A percentile compares a stretch with the other conserved stretches of the same genome.
These are phyloP conservation scores for Naganishia randhawae DNA, from an alignment of 768 basidiomycete species.

Conservation along the genomic window DNA sequence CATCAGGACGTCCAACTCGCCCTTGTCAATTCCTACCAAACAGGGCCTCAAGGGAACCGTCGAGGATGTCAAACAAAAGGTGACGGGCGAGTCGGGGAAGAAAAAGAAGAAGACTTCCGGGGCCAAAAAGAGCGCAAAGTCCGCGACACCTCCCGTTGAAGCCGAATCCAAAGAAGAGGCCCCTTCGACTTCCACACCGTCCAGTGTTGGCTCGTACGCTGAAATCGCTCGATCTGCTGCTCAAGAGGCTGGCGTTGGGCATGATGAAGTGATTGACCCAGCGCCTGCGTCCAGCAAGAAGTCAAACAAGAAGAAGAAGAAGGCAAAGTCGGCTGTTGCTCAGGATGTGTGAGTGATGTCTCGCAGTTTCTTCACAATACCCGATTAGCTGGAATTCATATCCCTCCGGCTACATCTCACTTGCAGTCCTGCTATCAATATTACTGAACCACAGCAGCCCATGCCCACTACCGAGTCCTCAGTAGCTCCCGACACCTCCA, in stretches of 20 bases:
- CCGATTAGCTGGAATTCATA: neutral
- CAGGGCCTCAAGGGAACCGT: neutral
- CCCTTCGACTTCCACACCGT: neutral
- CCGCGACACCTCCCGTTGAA: neutral
- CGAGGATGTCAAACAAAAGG: neutral
- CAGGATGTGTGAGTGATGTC: neutral
- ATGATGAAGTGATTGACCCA: conserved; percentile 1
- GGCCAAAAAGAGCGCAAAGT: neutral
- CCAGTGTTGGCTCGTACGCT: neutral
- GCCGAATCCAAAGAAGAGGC: neutral
- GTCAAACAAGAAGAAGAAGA: conserved; percentile 21
- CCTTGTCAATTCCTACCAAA: neutral
- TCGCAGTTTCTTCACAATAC: neutral
- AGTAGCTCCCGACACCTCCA: neutral
- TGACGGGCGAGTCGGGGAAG: neutral
- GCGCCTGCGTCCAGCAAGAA: neutral
- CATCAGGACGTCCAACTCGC: conserved; percentile 2
- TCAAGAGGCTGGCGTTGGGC: neutral
- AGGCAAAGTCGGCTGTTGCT: neutral
- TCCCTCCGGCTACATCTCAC: neutral
- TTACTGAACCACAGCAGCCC: neutral
- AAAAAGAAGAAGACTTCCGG: conserved; percentile 1
- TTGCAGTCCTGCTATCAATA: neutral
- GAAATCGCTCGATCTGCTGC: conserved; percentile 2
- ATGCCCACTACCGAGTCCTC: neutral